Evolutionary conservation across 1,139 yeast genomes (phyloP), one percentile per base, ranked within the genome.

Genomic region (Candida mesenterica): DNA sequence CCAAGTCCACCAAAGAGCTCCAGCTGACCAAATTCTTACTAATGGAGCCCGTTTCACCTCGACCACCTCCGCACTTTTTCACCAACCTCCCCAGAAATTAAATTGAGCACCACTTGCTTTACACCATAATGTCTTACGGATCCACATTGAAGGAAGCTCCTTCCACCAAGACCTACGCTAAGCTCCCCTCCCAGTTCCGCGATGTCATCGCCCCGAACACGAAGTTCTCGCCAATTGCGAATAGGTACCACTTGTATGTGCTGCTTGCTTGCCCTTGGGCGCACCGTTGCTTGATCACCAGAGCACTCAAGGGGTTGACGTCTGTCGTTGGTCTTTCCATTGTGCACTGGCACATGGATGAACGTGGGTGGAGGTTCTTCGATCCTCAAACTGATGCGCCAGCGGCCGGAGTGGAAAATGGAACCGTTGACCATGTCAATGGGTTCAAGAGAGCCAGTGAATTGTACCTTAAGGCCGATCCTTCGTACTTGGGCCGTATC

Each of bases 181-280:
- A 84, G 54, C 66, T 61, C 44, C 69, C 65, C 4, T 67, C 73
- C 6, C 48, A 43, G 36, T 69, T 68, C 61, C 72, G 95, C 54
- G 75, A 82, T 50, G 60, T 60, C 20, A 79, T 89, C 41, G 76
- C 3, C 33, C 75, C 81, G 1, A 81, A 81, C 9, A 73, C 84
- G 30, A 62, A 72, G 42, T 83, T 80, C 53, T 67, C 80, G 13
- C 85, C 96, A 0, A 97, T 87, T 52, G 72, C 75, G 33, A 78
- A 77, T 42, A 73, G 97, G 50, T 90, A 90, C 58, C 96, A 90
- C 62, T 74, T 90, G 41, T 90, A 87, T 52, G 95, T 89, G 15
- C 82, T 94, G 1, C 66, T 70, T 36, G 96, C 96, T 2, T 90
- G 97, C 62, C 97, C 97, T 3, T 90, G 96, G 88, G 97, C 97